These are phyloP conservation scores for Leishmania martiniquensis DNA, from an alignment of 208 protist species.

Conservation along the genomic window DNA sequence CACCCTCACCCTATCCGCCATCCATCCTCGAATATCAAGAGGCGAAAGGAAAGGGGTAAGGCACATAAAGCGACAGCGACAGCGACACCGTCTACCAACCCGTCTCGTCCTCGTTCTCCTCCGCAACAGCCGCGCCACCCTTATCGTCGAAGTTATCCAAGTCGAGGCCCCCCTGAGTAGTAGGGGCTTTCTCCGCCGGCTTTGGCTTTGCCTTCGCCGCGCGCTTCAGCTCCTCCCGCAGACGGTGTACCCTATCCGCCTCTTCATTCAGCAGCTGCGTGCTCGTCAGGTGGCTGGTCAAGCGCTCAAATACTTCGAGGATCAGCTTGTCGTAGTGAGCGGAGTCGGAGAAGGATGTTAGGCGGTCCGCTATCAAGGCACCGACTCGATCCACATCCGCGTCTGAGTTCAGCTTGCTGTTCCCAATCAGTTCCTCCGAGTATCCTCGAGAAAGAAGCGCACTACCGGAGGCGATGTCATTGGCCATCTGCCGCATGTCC, in stretches of 20 bases:
- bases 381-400: conserved; percentile 52
- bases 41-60: not conserved
- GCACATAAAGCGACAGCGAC: not conserved
- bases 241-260: conserved; percentile 46
- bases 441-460: conserved; percentile 37
- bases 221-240: conserved; percentile 53
- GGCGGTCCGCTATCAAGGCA: conserved; percentile 57
- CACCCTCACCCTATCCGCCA: not conserved
- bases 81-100: conserved; percentile 29
- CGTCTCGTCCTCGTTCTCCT: conserved; percentile 37
- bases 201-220: conserved; percentile 44
- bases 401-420: conserved; percentile 34
- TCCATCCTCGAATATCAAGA: not conserved
- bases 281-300: conserved; percentile 52
- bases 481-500: conserved; percentile 62
- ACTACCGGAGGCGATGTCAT: conserved; percentile 41
- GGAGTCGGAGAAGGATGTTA: conserved; percentile 40
- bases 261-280: conserved; percentile 44
- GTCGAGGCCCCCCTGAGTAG: conserved; percentile 33
- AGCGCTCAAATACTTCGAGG: conserved; percentile 46
- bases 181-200: conserved; percentile 24
- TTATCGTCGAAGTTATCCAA: conserved; percentile 52
- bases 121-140: conserved; percentile 36
- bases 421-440: conserved; percentile 42
- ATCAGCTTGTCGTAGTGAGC: conserved; percentile 59